Evolutionary conservation across 257 asterid genomes (phyloP).

Genomic region (Solanum corneliomulleri): DNA sequence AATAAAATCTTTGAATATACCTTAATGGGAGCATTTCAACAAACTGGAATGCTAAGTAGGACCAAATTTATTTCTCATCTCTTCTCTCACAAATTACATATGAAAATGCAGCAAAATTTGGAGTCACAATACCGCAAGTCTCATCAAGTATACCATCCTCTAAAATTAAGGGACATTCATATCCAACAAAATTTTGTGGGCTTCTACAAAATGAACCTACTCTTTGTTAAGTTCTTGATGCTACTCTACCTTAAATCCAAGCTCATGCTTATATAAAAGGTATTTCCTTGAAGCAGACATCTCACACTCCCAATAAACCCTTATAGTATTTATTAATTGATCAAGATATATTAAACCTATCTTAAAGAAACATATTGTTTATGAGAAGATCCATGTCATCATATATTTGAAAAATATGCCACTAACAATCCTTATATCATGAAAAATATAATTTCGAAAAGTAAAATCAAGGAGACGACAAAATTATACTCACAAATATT

Average conservation of each 20-base stretch:
- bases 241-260: background rate
- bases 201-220: background rate
- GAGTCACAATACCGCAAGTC: background rate
- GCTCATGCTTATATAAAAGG: background rate
- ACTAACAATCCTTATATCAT: background rate
- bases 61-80: background rate
- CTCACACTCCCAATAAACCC: background rate
- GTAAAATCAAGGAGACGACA: too few species aligned
- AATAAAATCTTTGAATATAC: background rate
- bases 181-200: background rate
- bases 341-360: background rate
- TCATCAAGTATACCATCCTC: background rate
- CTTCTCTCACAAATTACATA: background rate
- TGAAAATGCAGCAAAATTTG: background rate
- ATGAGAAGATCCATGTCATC: background rate
- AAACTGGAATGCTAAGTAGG: too few species aligned
- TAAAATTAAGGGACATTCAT: background rate
- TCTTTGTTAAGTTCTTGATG: background rate
- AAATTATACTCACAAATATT: background rate
- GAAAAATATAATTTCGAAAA: too few species aligned
- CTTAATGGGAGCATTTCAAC: background rate
- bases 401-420: too few species aligned
- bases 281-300: background rate
- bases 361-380: background rate
- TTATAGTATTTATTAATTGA: background rate